A percentile compares a stretch with the other conserved stretches of the same genome.
Conservation (phyloP, 2,329 filamentous ascomycete species). For the Cladophialophora exuberans region DNA sequence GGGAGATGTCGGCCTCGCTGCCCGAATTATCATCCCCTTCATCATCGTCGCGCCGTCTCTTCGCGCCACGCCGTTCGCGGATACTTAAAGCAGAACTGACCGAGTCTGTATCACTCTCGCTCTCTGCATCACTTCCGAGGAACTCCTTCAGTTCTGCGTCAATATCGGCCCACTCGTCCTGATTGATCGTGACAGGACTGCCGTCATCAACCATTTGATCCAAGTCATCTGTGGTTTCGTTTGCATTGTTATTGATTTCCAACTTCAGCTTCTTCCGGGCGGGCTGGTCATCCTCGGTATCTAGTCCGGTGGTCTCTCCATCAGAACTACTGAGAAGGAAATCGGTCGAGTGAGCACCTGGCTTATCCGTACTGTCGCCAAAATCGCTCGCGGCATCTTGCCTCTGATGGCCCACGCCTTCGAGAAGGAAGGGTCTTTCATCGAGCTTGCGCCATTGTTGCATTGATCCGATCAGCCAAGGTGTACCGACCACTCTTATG, state of each 20-base stretch:
- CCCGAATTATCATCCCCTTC: slow-evolving; percentile 50
- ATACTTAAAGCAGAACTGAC: slow-evolving; percentile 36
- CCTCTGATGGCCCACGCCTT: slow-evolving; percentile 58
- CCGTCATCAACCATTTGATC: slow-evolving; percentile 37
- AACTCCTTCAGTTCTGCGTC: slow-evolving; percentile 79
- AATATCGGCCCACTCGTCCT: slow-evolving; percentile 64
- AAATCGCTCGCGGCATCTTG: slow-evolving; percentile 36
- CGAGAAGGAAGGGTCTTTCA: slow-evolving; percentile 75
- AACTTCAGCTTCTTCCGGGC: slow-evolving; percentile 35
- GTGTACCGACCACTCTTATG: slow-evolving; percentile 88
- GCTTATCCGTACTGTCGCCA: slow-evolving; percentile 44
- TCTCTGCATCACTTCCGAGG: slow-evolving; percentile 55
- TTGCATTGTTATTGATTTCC: slow-evolving; percentile 41
- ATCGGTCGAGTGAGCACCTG: slow-evolving; percentile 40
- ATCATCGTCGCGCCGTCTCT: slow-evolving; percentile 62
- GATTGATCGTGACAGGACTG: slow-evolving; percentile 58
- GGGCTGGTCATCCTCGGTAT: slow-evolving; percentile 30
- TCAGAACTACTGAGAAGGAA: slow-evolving; percentile 42
- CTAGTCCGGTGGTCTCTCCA: slow-evolving; percentile 35
- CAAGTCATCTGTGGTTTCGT: slow-evolving; percentile 51
- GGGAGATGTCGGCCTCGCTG: slow-evolving; percentile 33
- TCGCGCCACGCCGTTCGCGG: slow-evolving; percentile 22
- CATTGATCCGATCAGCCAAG: slow-evolving; percentile 86
- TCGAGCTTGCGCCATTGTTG: slow-evolving; percentile 80
- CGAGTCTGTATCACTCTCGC: slow-evolving; percentile 53